These are phyloP conservation scores for Ophiostoma australiae DNA, from an alignment of 2,329 filamentous ascomycete genomes.

Conservation along the genomic window DNA sequence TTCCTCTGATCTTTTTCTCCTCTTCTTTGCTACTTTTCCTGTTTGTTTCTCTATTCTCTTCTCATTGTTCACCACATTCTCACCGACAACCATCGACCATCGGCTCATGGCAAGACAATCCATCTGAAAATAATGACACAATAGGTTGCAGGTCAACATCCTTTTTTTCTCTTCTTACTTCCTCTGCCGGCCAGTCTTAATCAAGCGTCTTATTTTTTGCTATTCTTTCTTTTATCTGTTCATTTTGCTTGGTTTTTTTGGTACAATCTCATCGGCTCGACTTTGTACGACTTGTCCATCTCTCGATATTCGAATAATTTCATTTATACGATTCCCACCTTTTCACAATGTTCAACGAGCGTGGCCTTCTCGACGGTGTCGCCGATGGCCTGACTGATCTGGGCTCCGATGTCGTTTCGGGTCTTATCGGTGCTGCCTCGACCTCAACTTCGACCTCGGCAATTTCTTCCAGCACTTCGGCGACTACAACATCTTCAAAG, in stretches of 20 bases:
- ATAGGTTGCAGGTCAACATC: constrained; percentile 23
- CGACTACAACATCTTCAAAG: neutral
- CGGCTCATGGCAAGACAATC: neutral
- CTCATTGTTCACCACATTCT: constrained; percentile 11
- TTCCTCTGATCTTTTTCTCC: neutral
- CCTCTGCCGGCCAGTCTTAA: constrained; percentile 15
- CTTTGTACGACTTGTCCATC: neutral
- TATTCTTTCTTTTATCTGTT: neutral
- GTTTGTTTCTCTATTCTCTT: neutral
- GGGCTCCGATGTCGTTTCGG: constrained; percentile 14
- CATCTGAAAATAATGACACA: constrained; percentile 17
- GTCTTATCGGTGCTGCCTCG: constrained; percentile 2
- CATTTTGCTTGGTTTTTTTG: neutral
- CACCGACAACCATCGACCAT: constrained; percentile 18
- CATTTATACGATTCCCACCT: neutral
- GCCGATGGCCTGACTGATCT: neutral
- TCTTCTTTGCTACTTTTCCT: neutral
- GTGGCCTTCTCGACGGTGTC: constrained; percentile 18
- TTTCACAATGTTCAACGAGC: constrained; percentile 17
- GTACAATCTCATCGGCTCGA: neutral
- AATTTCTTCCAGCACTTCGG: neutral
- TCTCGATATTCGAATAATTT: constrained; percentile 11
- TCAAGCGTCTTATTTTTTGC: neutral
- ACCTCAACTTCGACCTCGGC: constrained; percentile 3
- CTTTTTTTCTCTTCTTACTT: constrained; percentile 9